Evolutionary conservation across 2,329 filamentous ascomycete species (phyloP).

Genomic region (Epichloe uncinata): DNA sequence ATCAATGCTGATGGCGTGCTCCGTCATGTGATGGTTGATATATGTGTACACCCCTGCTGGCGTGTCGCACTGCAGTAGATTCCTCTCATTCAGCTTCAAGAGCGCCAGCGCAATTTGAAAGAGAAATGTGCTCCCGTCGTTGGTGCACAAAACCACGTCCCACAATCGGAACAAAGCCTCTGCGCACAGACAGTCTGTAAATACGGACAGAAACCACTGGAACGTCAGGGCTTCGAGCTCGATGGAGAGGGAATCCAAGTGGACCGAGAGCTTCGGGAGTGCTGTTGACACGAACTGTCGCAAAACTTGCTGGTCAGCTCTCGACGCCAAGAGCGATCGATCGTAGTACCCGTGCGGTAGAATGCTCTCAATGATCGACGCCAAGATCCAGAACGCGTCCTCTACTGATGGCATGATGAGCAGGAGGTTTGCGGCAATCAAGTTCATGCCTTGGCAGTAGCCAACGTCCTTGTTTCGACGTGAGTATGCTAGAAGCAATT

Average conservation of each 20-base stretch:
- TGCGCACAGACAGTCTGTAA: slow-evolving; percentile 84
- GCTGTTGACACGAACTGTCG: slow-evolving; percentile 73
- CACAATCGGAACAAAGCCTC: slow-evolving; percentile 91
- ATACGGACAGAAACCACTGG: slow-evolving; percentile 93
- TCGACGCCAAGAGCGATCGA: slow-evolving; percentile 69
- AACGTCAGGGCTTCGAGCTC: slow-evolving; percentile 89
- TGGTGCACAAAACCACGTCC: slow-evolving; percentile 88
- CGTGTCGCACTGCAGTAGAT: slow-evolving; percentile 60
- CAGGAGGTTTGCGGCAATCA: slow-evolving; percentile 81
- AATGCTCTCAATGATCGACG: slow-evolving; percentile 82
- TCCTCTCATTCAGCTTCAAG: slow-evolving; percentile 78
- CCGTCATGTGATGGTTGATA: slow-evolving; percentile 89
- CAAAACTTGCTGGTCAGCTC: slow-evolving; percentile 87
- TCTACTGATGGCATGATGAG: slow-evolving; percentile 88
- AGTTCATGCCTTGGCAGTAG: slow-evolving; percentile 97
- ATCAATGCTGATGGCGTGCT: slow-evolving; percentile 88
- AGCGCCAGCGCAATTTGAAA: slow-evolving; percentile 93
- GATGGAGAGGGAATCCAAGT: slow-evolving; percentile 69
- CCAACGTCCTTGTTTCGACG: slow-evolving; percentile 80
- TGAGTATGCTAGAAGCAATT: slow-evolving; percentile 81
- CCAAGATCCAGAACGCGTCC: slow-evolving; percentile 89
- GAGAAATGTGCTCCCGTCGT: slow-evolving; percentile 77
- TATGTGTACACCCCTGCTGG: slow-evolving; percentile 76
- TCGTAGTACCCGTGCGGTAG: slow-evolving; percentile 86
- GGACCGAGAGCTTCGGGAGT: slow-evolving; percentile 66